Base-by-base conservation (phyloP, 768 basidiomycete genomes). In the Macrocybe gigantea region DNA sequence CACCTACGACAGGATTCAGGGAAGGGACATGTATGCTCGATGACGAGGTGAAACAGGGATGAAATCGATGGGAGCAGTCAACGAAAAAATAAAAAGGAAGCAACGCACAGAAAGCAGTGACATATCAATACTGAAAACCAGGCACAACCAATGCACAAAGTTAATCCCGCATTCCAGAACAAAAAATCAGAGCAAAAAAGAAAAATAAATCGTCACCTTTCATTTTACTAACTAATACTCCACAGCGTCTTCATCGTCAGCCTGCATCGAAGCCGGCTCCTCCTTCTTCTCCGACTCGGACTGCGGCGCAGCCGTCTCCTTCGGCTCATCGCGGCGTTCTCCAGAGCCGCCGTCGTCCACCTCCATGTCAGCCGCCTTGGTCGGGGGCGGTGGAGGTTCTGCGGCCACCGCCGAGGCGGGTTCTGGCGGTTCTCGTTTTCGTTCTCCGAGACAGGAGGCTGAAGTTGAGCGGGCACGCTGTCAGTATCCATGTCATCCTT, bases 231-330 rank as follows among this genome's bases (percentile, higher is more conserved):
- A 60, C 65, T 74, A 88, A 68, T 88, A 89, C 67, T 89, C 87
- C 39, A 89, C 85, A 8, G 85, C 87, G 60, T 88, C 87, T 53
- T 88, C 87, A 53, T 85, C 87, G 49, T 88, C 85, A 42, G 79
- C 82, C 53, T 76, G 79, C 67, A 78, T 74, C 6, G 73, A 61
- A 34, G 72, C 63, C 30, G 72, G 55, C 47, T 80, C 78, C 43
- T 80, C 79, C 57, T 80, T 79, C 58, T 73, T 73, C 51, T 77
- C 75, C 39, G 60, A 55, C 52, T 72, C 73, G 41, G 59, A 50
- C 50, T 56, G 49, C 33, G 59, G 57, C 47, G 32, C 42, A 44
- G 12, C 14, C 12, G 13, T 33, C 32, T 75, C 70, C 55, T 71
- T 70, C 49, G 58, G 65, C 56, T 61, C 67, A 53, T 58, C 65